Base-by-base conservation (phyloP, 2,329 filamentous ascomycete genomes). In the Alternaria sp. region DNA sequence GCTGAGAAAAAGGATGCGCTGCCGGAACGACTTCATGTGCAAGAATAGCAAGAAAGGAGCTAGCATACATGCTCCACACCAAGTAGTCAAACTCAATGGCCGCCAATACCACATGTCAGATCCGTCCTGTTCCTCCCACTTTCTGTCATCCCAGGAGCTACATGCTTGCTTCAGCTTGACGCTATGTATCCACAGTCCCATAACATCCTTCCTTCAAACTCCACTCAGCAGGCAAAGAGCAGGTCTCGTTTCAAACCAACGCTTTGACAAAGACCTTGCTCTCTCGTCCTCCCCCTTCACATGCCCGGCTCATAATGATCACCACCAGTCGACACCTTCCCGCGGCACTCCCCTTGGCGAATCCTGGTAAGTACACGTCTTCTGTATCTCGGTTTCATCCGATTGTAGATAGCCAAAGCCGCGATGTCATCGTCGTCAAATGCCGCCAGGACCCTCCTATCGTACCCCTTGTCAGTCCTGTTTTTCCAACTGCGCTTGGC, bases 31-130 rank as follows among this genome's bases (percentile, higher is more conserved):
- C 13, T 36, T n/a, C 32, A n/a, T 36, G 2, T 36, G 4, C 32
- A 36, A 0, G 0, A n/a, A 5, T 1, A 5, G 32, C 32, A n/a
- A 36, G 15, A n/a, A 8, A 9, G 3, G 32, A 1, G 1, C 32
- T 9, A 36, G 32, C 7, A 36, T 36, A 36, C 32, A n/a, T n/a
- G 15, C 32, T 36, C 15, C 32, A 36, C 32, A n/a, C 7, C 32
- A n/a, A 36, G 32, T 36, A 36, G 32, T 36, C 13, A n/a, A 36
- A 36, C 32, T 36, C 32, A 0, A 36, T 36, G 32, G 13, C 32
- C 15, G 0, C 3, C 32, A n/a, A 36, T n/a, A 36, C 32, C 15
- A n/a, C 32, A n/a, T 36, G 32, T 2, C 32, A n/a, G 2, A n/a
- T 36, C 1, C 32, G 15, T 36, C 2, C 32, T n/a, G 32, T 36